Evolutionary conservation across 306 rosid genomes (phyloP).

Genomic region (Hylodesmum podocarpum): DNA sequence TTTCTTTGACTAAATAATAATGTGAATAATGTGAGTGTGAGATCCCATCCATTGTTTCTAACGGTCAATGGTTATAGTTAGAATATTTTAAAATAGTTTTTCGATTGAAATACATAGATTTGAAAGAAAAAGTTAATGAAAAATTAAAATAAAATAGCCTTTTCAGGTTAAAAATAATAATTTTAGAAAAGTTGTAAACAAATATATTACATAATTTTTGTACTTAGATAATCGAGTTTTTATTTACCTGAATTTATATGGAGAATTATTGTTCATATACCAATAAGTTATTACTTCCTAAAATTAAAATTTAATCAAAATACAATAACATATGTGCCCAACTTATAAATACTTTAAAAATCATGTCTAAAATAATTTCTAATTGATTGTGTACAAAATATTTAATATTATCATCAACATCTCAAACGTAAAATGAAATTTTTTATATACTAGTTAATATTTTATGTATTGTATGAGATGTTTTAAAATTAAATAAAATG

Average conservation of each 20-base stretch:
- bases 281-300: background rate
- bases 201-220: background rate
- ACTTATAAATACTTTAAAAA: too few species aligned
- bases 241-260: background rate
- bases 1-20: slow-evolving; percentile 32
- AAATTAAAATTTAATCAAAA: background rate
- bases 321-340: too few species aligned
- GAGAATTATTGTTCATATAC: background rate
- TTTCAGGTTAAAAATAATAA: background rate
- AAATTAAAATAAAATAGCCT: background rate
- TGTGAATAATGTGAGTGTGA: background rate
- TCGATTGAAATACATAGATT: background rate
- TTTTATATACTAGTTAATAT: background rate
- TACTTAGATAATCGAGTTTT: background rate
- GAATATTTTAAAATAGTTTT: background rate
- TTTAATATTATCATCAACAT: too few species aligned
- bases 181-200: background rate
- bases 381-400: too few species aligned
- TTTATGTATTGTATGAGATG: background rate
- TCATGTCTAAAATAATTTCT: too few species aligned
- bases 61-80: background rate
- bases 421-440: too few species aligned
- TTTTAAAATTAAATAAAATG: background rate
- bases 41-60: background rate
- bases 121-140: background rate